Evolutionary conservation across 345 rosid species (phyloP).

Genomic region (Salix purpurea): DNA sequence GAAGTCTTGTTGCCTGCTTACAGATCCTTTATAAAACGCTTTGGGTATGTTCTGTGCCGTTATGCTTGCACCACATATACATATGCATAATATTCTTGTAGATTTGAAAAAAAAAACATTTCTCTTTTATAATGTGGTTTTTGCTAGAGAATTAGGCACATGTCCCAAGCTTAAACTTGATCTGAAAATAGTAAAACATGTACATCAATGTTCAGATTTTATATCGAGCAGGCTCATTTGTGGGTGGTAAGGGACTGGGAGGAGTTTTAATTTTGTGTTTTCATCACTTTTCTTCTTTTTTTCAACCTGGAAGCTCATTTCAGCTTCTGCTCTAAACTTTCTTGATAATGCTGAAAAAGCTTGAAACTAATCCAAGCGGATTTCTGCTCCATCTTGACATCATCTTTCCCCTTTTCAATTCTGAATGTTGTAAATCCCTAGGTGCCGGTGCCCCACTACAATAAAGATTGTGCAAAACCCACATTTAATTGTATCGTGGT

Average conservation of each 20-base stretch:
- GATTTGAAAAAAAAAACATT: not conserved
- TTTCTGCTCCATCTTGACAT: too few relatives aligned
- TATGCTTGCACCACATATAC: not conserved
- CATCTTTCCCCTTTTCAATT: not conserved
- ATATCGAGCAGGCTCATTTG: not conserved
- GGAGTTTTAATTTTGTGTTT: not conserved
- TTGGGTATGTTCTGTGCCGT: slow-evolving; percentile 46
- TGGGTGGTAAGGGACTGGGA: not conserved
- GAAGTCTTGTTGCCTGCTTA: slow-evolving; percentile 97
- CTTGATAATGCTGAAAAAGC: not conserved
- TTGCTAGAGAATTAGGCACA: not conserved
- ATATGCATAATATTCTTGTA: not conserved
- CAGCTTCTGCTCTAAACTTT: not conserved
- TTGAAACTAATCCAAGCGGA: too few relatives aligned
- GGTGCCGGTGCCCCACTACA: not conserved
- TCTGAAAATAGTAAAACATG: not conserved
- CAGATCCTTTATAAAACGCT: slow-evolving; percentile 82
- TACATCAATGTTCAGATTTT: not conserved
- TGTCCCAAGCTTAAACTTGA: not conserved
- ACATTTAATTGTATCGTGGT: not conserved
- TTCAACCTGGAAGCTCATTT: not conserved
- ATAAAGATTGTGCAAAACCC: not conserved
- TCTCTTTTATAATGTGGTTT: not conserved
- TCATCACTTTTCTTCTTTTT: not conserved
- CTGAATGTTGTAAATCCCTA: not conserved